Evolutionary conservation across 768 basidiomycete species (phyloP), one percentile per base, ranked within the genome.

Genomic region (Naganishia friedmannii): DNA sequence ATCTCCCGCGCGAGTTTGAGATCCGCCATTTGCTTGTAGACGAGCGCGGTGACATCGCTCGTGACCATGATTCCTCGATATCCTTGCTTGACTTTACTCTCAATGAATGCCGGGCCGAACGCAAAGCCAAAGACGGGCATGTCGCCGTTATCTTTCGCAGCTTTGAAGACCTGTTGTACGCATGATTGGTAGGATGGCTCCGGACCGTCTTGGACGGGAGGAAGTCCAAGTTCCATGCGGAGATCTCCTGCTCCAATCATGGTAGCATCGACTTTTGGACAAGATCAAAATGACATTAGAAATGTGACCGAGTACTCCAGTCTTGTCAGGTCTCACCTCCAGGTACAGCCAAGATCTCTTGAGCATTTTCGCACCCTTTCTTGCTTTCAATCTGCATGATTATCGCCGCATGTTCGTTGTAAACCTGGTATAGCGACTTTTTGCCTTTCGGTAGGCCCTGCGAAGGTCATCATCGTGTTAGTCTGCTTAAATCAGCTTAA

Each of bases 331-430:
- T 29, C 65, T 32, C 26, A 66, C 65, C 65, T 51, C 65, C 65
- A 9, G 65, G 48, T 17, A 66, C 65, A 37, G 65, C 46, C 19
- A 66, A n/a, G 46, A 66, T 66, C 65, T 66, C 65, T 5, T 66
- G 48, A 1, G 53, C 65, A 39, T 66, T 66, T 29, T 66, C 65
- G 17, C 46, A 51, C 1, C 48, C 65, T 28, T 53, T 54, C 48
- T 54, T 66, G 48, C 65, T 66, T 31, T 66, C 65, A 31, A 66
- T 66, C 31, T 66, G 65, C 46, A 66, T 66, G 48, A 66, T 66
- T 45, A 66, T 39, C 12, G 53, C 53, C 12, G 65, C 65, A 53
- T 66, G 65, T 26, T 66, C 65, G 29, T 66, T 54, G 48, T 53
- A 39, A 6, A 66, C 31, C 48, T 53, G n/a, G 31, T 66, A 51